Percentiles rank a stretch among this genome's conserved stretches.
phyloP scores from a whole-genome alignment of 2,329 filamentous ascomycete species.

The Leptodontidium sp. region DNA sequence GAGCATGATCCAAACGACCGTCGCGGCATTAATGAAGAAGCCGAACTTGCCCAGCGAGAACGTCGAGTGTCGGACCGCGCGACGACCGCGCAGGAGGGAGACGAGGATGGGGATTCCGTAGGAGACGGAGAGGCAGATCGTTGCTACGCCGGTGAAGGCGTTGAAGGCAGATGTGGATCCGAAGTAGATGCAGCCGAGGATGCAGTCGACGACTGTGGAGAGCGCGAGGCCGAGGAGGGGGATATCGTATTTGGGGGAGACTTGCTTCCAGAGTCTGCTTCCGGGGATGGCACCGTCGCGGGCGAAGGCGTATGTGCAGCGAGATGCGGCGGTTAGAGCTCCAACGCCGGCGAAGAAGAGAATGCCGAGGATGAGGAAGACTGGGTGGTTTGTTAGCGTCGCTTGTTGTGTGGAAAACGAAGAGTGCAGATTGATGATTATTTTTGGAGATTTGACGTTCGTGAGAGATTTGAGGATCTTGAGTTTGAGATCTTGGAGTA shows the following conservation, averaged over 20 bases:
- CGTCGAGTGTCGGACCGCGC: conserved; percentile 68
- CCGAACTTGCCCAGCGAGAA: conserved; percentile 77
- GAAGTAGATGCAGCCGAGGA: conserved; percentile 82
- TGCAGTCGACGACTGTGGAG: conserved; percentile 72
- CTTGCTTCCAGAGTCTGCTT: conserved; percentile 69
- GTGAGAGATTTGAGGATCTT: too few species aligned
- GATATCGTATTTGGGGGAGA: conserved; percentile 71
- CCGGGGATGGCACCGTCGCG: conserved; percentile 79
- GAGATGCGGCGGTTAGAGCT: conserved; percentile 75
- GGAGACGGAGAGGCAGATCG: conserved; percentile 78
- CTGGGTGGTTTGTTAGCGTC: not conserved
- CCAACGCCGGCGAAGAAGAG: conserved; percentile 80
- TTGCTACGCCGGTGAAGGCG: conserved; percentile 81
- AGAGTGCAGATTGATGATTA: too few species aligned
- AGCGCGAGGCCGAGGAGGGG: conserved; percentile 75
- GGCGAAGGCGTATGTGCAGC: conserved; percentile 80
- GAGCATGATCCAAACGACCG: conserved; percentile 74
- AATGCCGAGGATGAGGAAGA: conserved; percentile 80
- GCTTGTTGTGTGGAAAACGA: too few species aligned
- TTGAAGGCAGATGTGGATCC: conserved; percentile 80
- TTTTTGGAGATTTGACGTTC: too few species aligned
- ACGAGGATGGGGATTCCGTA: conserved; percentile 81
- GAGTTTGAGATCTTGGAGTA: too few species aligned
- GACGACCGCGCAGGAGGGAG: conserved; percentile 71
- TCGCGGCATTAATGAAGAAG: conserved; percentile 71